phyloP scores from a whole-genome alignment of 169 alveolate genomes.

The Eimeria falciformis region DNA sequence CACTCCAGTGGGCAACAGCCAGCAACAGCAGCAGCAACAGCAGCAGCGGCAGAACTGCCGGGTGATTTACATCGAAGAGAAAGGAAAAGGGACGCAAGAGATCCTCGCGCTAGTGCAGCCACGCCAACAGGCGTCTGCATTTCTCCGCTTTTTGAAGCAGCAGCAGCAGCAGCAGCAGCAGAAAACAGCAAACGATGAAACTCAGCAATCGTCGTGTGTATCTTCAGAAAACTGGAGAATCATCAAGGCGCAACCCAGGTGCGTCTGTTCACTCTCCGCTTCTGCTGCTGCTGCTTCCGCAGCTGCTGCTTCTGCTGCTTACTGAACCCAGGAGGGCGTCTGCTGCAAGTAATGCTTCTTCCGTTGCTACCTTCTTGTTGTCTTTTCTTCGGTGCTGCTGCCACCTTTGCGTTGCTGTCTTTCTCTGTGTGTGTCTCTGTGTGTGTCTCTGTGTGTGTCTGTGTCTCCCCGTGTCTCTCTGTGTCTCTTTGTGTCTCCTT shows the following conservation, averaged over 20 bases:
- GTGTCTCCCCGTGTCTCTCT: too few relatives aligned
- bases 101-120: constrained; percentile 13
- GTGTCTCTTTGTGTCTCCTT: neutral
- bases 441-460: neutral
- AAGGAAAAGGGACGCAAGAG: constrained; percentile 3
- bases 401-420: neutral
- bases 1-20: constrained; percentile 40
- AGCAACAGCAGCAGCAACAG: constrained; percentile 32
- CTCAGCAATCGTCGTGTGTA: constrained; percentile 12
- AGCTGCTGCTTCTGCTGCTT: constrained; percentile 1
- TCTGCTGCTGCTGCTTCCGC: constrained; percentile 8
- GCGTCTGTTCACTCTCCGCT: neutral
- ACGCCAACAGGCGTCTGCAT: constrained; percentile 17
- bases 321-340: too few relatives aligned
- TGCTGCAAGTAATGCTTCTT: too few relatives aligned
- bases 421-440: neutral
- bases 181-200: constrained; percentile 13
- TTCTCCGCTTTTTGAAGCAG: constrained; percentile 35
- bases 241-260: constrained; percentile 52
- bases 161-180: constrained; percentile 25
- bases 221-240: neutral
- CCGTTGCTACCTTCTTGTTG: neutral
- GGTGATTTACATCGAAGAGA: constrained; percentile 35
- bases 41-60: constrained; percentile 27
- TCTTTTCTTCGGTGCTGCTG: neutral